Evolutionary conservation across 768 basidiomycete species (phyloP).

Genomic region (Artomyces pyxidatus): DNA sequence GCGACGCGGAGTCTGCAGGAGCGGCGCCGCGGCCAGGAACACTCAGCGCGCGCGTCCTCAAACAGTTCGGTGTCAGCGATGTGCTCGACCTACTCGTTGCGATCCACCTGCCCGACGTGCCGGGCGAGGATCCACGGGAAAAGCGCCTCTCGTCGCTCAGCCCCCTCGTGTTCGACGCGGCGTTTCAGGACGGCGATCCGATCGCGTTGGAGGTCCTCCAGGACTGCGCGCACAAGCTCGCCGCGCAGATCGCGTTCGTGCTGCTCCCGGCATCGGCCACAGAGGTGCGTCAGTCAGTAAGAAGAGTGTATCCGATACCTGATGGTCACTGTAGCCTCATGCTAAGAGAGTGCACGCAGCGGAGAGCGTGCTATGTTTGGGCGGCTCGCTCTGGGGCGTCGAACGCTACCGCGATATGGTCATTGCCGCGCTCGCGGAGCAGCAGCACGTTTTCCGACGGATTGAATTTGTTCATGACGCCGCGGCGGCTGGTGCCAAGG

Average conservation of each 20-base stretch:
- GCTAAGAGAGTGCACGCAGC: conserved; percentile 34
- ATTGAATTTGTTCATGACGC: conserved; percentile 66
- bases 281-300: neutral
- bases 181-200: conserved; percentile 59
- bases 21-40: conserved; percentile 1
- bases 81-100: conserved; percentile 58
- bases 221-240: conserved; percentile 45
- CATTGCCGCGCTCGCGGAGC: conserved; percentile 44
- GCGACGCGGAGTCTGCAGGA: conserved; percentile 37
- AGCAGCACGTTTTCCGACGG: conserved; percentile 56
- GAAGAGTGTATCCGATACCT: neutral
- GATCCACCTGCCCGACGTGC: conserved; percentile 55
- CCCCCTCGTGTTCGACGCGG: conserved; percentile 71
- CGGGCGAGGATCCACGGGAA: conserved; percentile 40
- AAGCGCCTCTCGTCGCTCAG: conserved; percentile 67
- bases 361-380: conserved; percentile 64
- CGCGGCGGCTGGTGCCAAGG: conserved; percentile 53
- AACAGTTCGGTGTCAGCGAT: conserved; percentile 44
- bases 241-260: conserved; percentile 48
- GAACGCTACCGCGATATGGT: conserved; percentile 47
- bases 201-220: conserved; percentile 55
- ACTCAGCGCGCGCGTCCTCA: conserved; percentile 42
- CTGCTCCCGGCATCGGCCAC: conserved; percentile 27
- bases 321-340: conserved; percentile 3
- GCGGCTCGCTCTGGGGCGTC: conserved; percentile 68